These are phyloP conservation scores for Teunomyces gatunensis DNA, from an alignment of 805 yeast genomes.

Conservation along the genomic window DNA sequence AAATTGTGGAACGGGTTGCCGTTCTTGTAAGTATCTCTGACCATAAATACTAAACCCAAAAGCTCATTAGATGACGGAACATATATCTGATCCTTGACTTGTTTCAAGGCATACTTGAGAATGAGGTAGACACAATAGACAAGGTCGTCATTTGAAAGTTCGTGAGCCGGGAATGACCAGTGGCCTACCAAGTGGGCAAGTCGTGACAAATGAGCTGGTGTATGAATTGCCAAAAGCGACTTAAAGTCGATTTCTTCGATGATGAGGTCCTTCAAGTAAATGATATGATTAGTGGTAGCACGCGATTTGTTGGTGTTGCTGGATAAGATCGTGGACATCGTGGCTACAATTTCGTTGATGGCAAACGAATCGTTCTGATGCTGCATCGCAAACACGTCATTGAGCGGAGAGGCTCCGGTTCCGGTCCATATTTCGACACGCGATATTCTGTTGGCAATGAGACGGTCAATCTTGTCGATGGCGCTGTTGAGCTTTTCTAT, in stretches of 20 bases:
- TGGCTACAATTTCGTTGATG: constrained; percentile 18
- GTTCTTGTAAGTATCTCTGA: constrained; percentile 76
- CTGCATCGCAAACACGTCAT: constrained; percentile 15
- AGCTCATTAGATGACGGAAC: constrained; percentile 41
- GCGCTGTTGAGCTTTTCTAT: constrained; percentile 17
- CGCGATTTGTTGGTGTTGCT: constrained; percentile 24
- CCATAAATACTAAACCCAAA: constrained; percentile 57
- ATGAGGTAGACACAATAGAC: constrained; percentile 58
- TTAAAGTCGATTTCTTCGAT: constrained; percentile 30
- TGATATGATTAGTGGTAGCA: constrained; percentile 20
- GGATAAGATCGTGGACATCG: constrained; percentile 34
- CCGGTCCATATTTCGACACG: constrained; percentile 46
- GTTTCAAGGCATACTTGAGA: constrained; percentile 41
- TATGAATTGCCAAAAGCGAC: constrained; percentile 22
- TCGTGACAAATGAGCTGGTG: constrained; percentile 21
- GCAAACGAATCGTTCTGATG: constrained; percentile 1
- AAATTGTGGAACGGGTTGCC: constrained; percentile 94
- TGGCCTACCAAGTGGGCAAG: constrained; percentile 46
- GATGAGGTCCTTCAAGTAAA: constrained; percentile 22
- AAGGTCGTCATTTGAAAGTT: constrained; percentile 62
- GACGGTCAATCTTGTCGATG: constrained; percentile 20
- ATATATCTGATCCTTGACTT: constrained; percentile 10
- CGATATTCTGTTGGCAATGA: constrained; percentile 31
- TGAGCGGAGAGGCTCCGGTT: constrained; percentile 21
- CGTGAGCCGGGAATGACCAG: constrained; percentile 75